Evolutionary conservation across 441 rosid species (phyloP), one percentile per base, ranked within the genome.

Genomic region (Populus hybrid): DNA sequence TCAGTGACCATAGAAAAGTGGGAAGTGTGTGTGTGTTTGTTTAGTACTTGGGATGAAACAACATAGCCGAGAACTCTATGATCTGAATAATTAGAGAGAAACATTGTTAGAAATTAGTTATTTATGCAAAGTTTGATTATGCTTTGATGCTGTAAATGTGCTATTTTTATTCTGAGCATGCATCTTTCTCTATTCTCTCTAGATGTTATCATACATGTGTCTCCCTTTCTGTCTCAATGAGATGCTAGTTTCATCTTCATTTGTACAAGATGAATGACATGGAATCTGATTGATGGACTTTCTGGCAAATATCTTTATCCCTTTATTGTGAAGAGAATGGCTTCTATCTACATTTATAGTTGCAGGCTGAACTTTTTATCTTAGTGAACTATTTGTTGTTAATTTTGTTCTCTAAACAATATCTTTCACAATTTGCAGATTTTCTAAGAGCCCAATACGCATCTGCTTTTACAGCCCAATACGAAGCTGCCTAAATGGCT

Each of bases 401-500:
- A 56, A 21, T 10, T 23, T 56, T 0, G 9, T 16, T 77, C 18
- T 56, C 59, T 26, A 45, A 75, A 10, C 75, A 53, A 23, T 56
- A n/a, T 76, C 16, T 61, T 36, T 65, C 42, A 50, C 45, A 45
- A 70, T 73, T 69, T 71, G 66, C 78, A 86, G 87, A 77, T 69
- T 35, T n/a, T 42, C 31, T 29, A 64, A 28, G 56, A 45, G 56
- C 56, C 56, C 71, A n/a, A 70, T 67, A 45, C 70, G 20, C 24
- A 6, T 76, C 53, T 12, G 28, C 35, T 69, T 64, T 53, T n/a
- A n/a, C n/a, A n/a, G n/a, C n/a, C n/a, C n/a, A n/a, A n/a, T 65
- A 26, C 68, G 67, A 28, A 24, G 75, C 59, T 24, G 45, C 33
- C 74, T 63, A 14, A 73, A 91, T 93, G 94, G 89, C 87, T 9